Evolutionary conservation across 371 early-diverging fungal species (phyloP).

Genomic region (Funneliformis caledonium): DNA sequence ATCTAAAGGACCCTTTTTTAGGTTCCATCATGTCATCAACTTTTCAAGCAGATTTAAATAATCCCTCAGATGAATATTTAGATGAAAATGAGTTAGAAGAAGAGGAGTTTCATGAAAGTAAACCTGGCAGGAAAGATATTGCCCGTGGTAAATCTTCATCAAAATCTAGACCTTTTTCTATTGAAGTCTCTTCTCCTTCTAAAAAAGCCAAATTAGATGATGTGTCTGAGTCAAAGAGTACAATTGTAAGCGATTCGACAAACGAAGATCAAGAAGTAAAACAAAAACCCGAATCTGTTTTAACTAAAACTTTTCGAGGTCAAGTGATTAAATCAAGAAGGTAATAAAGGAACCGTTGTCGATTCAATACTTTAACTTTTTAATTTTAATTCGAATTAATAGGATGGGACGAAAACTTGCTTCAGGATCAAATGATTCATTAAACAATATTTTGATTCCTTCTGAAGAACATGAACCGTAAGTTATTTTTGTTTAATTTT

Average conservation of each 20-base stretch:
- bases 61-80: conserved; percentile 2
- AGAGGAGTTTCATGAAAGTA: neutral
- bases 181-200: neutral
- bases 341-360: neutral
- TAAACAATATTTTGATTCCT: neutral
- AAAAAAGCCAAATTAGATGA: conserved; percentile 12
- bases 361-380: neutral
- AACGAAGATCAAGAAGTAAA: neutral
- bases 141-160: neutral
- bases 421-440: neutral
- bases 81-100: neutral
- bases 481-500: neutral
- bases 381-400: neutral
- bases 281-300: neutral
- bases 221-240: neutral
- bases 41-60: neutral
- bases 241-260: neutral
- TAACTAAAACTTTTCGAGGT: conserved; percentile 2
- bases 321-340: conserved; percentile 9
- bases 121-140: neutral
- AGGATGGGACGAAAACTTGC: neutral
- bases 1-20: neutral
- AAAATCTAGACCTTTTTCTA: neutral
- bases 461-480: neutral
- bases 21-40: neutral